Base-by-base conservation (phyloP, 2,329 filamentous ascomycete genomes). In the Trichoderma polysporum region DNA sequence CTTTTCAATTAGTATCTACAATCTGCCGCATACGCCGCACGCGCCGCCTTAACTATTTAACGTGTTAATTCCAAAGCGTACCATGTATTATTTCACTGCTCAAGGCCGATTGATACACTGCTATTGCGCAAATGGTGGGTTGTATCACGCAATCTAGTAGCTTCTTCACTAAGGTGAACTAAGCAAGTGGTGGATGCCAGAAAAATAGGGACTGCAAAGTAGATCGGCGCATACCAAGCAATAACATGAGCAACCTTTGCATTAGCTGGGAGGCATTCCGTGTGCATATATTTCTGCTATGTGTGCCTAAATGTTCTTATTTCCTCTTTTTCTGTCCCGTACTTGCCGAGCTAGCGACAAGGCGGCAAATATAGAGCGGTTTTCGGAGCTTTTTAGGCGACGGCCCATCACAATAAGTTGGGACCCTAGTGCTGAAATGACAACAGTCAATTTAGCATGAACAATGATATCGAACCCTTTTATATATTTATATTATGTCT, bases 101-200 rank as follows among this genome's bases (percentile, higher is more conserved):
- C 12, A 10, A 27, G 13, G 19, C 39, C n/a, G 41, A 15, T 59
- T 25, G n/a, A 33, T 22, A 45, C 41, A 17, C 27, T 15, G n/a
- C 5, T 45, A 59, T 59, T 59, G 56, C 56, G 56, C 27, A 59
- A 57, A 59, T 33, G 39, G 29, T 22, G 37, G 27, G 29, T 22
- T 59, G 9, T 17, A 59, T 59, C 56, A 59, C 56, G 56, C 56
- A 47, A 59, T 59, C n/a, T 19, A 7, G 27, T 58, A 58, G 35
- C 35, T n/a, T 52, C 49, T 31, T n/a, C 22, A 10, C 54, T 41
- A 45, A 22, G 1, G n/a, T 45, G 12, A 19, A 45, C n/a, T 45
- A n/a, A n/a, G n/a, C n/a, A n/a, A n/a, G n/a, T n/a, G n/a, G n/a
- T n/a, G n/a, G n/a, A n/a, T n/a, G n/a, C n/a, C n/a, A n/a, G n/a